Conservation (phyloP, 192 early-diverging fungal species). For the Entrophospora sp. region DNA sequence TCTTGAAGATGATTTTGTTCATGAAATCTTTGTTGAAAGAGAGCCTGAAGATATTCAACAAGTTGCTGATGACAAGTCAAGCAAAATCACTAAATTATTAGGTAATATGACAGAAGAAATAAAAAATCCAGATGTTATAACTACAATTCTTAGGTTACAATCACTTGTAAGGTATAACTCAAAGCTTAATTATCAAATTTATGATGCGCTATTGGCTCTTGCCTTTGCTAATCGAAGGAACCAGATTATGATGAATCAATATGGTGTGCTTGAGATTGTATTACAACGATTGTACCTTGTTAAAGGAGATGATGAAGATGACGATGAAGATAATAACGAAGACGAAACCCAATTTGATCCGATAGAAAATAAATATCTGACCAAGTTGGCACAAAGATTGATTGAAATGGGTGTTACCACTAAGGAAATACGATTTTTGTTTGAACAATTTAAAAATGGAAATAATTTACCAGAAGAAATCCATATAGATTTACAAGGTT, state of each 20-base stretch:
- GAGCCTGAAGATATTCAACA: slow-evolving; percentile 24
- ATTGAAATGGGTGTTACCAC: slow-evolving; percentile 49
- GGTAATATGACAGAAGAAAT: slow-evolving; percentile 31
- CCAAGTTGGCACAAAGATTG: slow-evolving; percentile 38
- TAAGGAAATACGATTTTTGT: slow-evolving; percentile 46
- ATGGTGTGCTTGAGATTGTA: slow-evolving; percentile 35
- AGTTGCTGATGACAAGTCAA: slow-evolving; percentile 26
- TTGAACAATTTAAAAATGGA: slow-evolving; percentile 36
- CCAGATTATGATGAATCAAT: slow-evolving; percentile 45
- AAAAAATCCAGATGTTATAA: slow-evolving; percentile 26
- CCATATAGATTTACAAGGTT: slow-evolving; percentile 25
- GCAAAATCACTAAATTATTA: slow-evolving; percentile 24
- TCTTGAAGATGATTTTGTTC: slow-evolving; percentile 37
- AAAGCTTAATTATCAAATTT: slow-evolving; percentile 23
- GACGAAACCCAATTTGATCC: neutral
- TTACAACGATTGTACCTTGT: slow-evolving; percentile 30
- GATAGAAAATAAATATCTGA: slow-evolving; percentile 29
- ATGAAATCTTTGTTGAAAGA: slow-evolving; percentile 34
- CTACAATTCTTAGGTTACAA: slow-evolving; percentile 28
- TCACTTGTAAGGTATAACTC: slow-evolving; percentile 9
- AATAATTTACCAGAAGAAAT: slow-evolving; percentile 31
- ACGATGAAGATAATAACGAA: neutral
- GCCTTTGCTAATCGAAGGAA: slow-evolving; percentile 42
- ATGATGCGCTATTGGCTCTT: slow-evolving; percentile 32
- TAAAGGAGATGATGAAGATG: slow-evolving; percentile 1